phyloP scores from a whole-genome alignment of 768 basidiomycete species.

The Calocybe indica region DNA sequence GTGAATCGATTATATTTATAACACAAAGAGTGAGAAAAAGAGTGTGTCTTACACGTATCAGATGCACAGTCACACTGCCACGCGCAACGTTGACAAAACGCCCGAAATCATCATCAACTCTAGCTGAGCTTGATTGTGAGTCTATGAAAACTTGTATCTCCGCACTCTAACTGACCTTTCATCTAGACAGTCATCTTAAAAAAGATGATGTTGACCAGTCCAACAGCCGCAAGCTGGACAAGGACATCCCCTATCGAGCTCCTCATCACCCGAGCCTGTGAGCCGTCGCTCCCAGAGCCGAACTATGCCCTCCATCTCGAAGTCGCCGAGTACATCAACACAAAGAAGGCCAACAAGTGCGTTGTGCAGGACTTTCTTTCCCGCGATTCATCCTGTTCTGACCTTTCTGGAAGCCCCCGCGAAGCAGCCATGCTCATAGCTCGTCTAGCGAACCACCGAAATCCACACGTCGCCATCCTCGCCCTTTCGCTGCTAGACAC shows the following conservation, averaged over 20 bases:
- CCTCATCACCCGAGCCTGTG: constrained; percentile 79
- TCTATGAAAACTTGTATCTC: too few species aligned
- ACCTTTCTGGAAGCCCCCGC: constrained; percentile 54
- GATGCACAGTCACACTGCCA: too few species aligned
- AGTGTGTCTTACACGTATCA: too few species aligned
- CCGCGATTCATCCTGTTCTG: neutral
- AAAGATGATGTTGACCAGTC: constrained; percentile 41
- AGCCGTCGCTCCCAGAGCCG: constrained; percentile 79
- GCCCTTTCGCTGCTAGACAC: constrained; percentile 85
- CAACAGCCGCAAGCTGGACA: constrained; percentile 44
- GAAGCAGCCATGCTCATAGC: constrained; percentile 87
- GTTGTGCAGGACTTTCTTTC: constrained; percentile 16
- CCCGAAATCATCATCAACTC: too few species aligned
- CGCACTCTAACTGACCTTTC: too few species aligned
- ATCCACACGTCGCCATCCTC: constrained; percentile 86
- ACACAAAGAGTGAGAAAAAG: too few species aligned
- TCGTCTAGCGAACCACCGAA: constrained; percentile 84
- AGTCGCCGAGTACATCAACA: constrained; percentile 88
- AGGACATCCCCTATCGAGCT: constrained; percentile 61
- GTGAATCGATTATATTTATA: too few species aligned
- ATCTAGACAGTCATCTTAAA: too few species aligned
- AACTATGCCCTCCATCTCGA: constrained; percentile 92
- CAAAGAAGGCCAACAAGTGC: constrained; percentile 94
- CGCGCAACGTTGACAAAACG: too few species aligned
- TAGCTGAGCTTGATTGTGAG: too few species aligned